Conservation (phyloP, 2,329 filamentous ascomycete species). For the Coleophoma eucalyptorum region DNA sequence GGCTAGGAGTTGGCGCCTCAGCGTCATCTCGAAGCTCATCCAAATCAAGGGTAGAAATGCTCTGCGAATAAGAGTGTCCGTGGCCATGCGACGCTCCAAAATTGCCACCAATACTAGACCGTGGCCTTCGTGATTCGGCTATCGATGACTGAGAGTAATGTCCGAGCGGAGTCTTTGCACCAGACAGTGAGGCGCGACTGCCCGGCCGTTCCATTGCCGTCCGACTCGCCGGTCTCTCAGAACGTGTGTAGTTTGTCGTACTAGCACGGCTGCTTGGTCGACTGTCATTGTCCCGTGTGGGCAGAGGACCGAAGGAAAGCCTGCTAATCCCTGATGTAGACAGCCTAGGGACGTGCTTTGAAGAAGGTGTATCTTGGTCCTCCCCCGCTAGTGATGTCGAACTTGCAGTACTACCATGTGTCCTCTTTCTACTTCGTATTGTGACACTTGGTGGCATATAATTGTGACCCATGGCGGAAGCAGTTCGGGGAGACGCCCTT, state of each 20-base stretch:
- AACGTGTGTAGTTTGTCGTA: conserved; percentile 19
- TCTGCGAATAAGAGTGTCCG: conserved; percentile 29
- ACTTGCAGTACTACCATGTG: conserved; percentile 42
- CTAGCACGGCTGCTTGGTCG: conserved; percentile 25
- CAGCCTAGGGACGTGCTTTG: conserved; percentile 52
- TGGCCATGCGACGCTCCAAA: conserved; percentile 23
- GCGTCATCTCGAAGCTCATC: conserved; percentile 22
- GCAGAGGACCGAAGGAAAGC: conserved; percentile 59
- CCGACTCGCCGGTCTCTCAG: conserved; percentile 24
- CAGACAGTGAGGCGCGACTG: conserved; percentile 26
- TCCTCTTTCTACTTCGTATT: conserved; percentile 67
- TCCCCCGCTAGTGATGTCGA: conserved; percentile 18
- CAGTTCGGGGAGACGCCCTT: conserved; percentile 67
- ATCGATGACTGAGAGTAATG: conserved; percentile 26
- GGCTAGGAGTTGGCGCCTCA: conserved; percentile 36
- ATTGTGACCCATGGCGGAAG: conserved; percentile 33
- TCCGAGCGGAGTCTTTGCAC: conserved; percentile 27
- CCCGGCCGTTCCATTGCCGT: conserved; percentile 23
- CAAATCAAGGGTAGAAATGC: conserved; percentile 25
- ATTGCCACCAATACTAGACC: conserved; percentile 26
- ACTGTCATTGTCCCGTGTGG: conserved; percentile 40
- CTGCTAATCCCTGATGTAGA: conserved; percentile 60
- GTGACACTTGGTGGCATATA: conserved; percentile 54
- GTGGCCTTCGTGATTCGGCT: conserved; percentile 24
- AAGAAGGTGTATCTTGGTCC: conserved; percentile 28